Evolutionary conservation across 805 yeast genomes (phyloP), one percentile per base, ranked within the genome.

Genomic region (Candida piceae): DNA sequence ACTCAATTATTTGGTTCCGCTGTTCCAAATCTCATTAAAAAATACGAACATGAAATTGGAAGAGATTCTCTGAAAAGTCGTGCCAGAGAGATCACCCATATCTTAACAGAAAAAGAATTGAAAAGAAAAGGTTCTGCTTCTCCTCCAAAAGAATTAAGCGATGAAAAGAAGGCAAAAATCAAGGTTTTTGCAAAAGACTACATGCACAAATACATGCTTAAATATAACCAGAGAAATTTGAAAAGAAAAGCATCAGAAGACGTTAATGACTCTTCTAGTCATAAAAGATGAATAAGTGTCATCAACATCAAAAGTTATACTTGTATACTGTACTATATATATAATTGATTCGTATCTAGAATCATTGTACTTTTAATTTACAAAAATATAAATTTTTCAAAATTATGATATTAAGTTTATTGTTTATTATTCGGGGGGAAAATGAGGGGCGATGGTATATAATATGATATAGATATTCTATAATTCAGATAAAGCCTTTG

Each of bases 21-120:
- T 48, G 84, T 90, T 9, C 97, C 97, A 8, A 87, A 88, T 50
- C 59, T 84, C 52, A 67, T 89, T 37, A 78, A 78, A 45, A 76
- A 74, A 46, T 76, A 82, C 57, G 81, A 76, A 45, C 55, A 66
- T 3, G 79, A 77, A 36, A 66, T 90, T 16, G 88, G 87, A 4
- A 78, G 76, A 40, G 95, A 84, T 4, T 70, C 76, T 38, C 53
- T 86, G 35, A 90, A 89, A 60, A 71, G 71, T 26, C 82, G 88
- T 60, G 85, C 96, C 3, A 74, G 77, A 42, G 96, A 88, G 34
- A 76, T 90, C 39, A 87, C 81, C 5, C 73, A 78, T 44, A 61
- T 67, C 0, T 64, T 93, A 30, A 75, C 79, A 0, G 69, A 70
- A 4, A 93, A 90, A 56, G 97, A 87, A 57, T 33, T 72, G 39